Base-by-base conservation (phyloP, 371 early-diverging fungal genomes). In the Dinochytrium kinnereticum region DNA sequence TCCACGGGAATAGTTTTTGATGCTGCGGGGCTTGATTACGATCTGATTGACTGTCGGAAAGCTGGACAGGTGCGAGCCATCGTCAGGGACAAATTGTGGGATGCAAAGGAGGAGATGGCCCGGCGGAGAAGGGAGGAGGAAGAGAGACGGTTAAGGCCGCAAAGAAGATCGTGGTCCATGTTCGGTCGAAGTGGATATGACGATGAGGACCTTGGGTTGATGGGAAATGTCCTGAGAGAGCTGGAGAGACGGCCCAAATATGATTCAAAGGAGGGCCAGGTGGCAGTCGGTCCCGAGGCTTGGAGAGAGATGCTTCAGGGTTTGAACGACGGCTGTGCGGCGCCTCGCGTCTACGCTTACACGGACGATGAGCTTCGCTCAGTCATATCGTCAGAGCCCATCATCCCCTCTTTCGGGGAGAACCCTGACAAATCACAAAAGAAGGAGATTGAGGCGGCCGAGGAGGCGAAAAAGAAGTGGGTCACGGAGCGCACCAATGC, bases 21-120 rank as follows among this genome's bases (percentile, higher is more conserved):
- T 67, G 81, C 82, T 1, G 85, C 85, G 0, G 85, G 79, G 0
- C 53, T 84, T 28, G 85, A 84, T 71, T 84, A 84, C 72, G 76
- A 77, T 15, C 26, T 80, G 38, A 26, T 73, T 40, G 71, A 73
- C 44, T 76, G 77, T 3, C 39, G 50, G 15, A 65, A 34, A 17
- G 51, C 74, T 15, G 77, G 75, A 30, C 55, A 69, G 24, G 61
- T 79, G 26, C 73, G 73, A 19, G 51, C 78, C 13, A 13, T 21
- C 5, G 40, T 66, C n/a, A 68, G 78, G 24, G 76, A 82, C 2
- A 55, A 49, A 21, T 36, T 85, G 1, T 83, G 81, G 82, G 53
- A 44, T 30, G 82, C 76, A 2, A 78, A 73, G 64, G 72, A 64
- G 30, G 72, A 75, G 59, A 33, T 33, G 7, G 15, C 57, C 28